These are phyloP conservation scores for Margaritispora aquatica DNA, from an alignment of 495 filamentous ascomycete species.

Conservation along the genomic window DNA sequence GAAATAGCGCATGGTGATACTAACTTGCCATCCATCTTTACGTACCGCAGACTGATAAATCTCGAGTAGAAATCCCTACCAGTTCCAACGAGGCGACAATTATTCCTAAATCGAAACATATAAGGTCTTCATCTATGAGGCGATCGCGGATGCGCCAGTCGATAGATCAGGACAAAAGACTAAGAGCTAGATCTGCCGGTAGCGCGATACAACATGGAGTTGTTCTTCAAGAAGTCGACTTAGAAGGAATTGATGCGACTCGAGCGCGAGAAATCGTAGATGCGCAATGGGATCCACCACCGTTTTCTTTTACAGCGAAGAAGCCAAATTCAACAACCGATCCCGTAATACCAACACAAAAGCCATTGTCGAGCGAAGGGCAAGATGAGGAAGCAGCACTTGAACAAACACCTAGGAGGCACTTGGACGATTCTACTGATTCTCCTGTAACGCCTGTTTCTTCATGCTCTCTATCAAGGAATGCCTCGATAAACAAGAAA, in stretches of 20 bases:
- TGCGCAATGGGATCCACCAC: not conserved
- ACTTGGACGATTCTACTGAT: constrained; percentile 2
- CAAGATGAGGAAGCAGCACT: not conserved
- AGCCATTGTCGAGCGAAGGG: not conserved
- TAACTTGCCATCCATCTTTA: too few relatives aligned
- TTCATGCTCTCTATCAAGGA: not conserved
- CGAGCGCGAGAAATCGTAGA: not conserved
- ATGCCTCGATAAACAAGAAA: not conserved
- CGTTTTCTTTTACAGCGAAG: not conserved
- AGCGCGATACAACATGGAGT: not conserved
- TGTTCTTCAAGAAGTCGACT: not conserved
- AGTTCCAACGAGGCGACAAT: too few relatives aligned
- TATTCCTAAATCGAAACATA: too few relatives aligned
- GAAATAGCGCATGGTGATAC: not conserved
- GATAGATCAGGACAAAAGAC: not conserved
- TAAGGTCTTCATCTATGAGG: not conserved
- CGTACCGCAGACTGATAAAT: too few relatives aligned
- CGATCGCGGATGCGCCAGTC: not conserved
- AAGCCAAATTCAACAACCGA: not conserved
- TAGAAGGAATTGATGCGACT: not conserved
- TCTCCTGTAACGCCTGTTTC: not conserved
- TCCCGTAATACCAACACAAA: not conserved
- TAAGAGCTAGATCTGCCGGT: not conserved
- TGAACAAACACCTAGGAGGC: not conserved
- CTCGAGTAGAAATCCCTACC: too few relatives aligned